phyloP scores from a whole-genome alignment of 2,329 filamentous ascomycete species.

The Penicillium sp. region DNA sequence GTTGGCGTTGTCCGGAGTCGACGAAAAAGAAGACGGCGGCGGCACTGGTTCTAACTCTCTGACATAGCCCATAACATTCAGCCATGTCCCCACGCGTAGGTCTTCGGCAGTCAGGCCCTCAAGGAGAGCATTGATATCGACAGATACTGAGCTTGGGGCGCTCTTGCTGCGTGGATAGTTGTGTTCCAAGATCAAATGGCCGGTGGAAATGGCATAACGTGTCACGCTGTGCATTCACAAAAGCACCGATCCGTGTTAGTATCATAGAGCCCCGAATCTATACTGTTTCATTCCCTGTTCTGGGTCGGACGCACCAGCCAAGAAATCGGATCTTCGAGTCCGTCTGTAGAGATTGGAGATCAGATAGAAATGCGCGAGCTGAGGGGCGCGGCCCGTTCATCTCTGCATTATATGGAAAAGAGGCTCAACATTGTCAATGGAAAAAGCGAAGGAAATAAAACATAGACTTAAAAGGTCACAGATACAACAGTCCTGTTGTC shows the following conservation, averaged over 20 bases:
- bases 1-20: conserved; percentile 10
- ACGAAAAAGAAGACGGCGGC: conserved; percentile 16
- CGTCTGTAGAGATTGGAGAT: conserved; percentile 52
- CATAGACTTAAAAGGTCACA: neutral
- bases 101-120: conserved; percentile 62
- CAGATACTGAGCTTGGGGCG: conserved; percentile 52
- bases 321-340: conserved; percentile 86
- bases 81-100: conserved; percentile 74
- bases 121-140: conserved; percentile 72
- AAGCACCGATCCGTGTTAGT: neutral
- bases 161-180: conserved; percentile 50
- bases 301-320: conserved; percentile 68
- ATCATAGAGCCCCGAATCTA: neutral
- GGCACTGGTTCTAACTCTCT: conserved; percentile 30
- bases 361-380: conserved; percentile 63
- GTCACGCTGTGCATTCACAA: conserved; percentile 53
- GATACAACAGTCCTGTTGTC: neutral
- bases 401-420: conserved; percentile 3
- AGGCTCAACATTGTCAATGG: neutral
- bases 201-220: conserved; percentile 57
- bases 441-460: neutral
- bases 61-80: conserved; percentile 85
- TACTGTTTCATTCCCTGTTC: neutral
- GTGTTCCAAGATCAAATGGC: conserved; percentile 67
- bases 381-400: conserved; percentile 62